A percentile compares a stretch with the other conserved stretches of the same genome.
Evolutionary conservation across 257 asterid species (phyloP).

Genomic region (Solanum gandarillasii): DNA sequence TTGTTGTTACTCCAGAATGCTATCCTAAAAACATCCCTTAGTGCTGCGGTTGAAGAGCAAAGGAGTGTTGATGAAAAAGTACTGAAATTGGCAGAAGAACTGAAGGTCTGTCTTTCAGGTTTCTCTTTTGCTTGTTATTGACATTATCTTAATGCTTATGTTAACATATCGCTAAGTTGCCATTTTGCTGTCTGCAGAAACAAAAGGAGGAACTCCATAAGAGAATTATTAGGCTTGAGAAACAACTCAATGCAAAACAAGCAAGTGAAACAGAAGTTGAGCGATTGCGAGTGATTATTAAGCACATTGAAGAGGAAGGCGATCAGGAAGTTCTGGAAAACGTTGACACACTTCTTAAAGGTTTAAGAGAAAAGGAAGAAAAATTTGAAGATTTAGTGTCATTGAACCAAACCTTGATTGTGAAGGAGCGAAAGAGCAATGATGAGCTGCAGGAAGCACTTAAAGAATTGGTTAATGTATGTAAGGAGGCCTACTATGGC

Average conservation of each 20-base stretch:
- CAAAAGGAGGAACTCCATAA: conserved; percentile 68
- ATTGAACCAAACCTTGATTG: conserved; percentile 53
- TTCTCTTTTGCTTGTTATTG: neutral
- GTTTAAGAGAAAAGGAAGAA: conserved; percentile 69
- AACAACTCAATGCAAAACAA: conserved; percentile 65
- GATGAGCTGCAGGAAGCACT: conserved; percentile 92
- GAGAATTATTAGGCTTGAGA: conserved; percentile 56
- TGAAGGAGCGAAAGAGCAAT: conserved; percentile 68
- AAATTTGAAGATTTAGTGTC: conserved; percentile 51
- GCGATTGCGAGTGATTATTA: conserved; percentile 60
- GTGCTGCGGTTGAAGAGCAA: conserved; percentile 65
- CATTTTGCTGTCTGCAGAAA: conserved; percentile 43
- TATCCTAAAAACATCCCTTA: conserved; percentile 47
- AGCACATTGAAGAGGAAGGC: conserved; percentile 61
- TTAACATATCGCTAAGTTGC: conserved; percentile 3
- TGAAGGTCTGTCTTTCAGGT: conserved; percentile 44
- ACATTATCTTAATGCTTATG: conserved; percentile 2
- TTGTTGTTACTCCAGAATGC: conserved; percentile 47
- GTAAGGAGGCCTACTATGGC: conserved; percentile 2
- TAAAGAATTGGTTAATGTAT: conserved; percentile 79
- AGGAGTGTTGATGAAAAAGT: conserved; percentile 60
- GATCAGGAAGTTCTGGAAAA: conserved; percentile 49
- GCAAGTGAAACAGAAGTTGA: conserved; percentile 70
- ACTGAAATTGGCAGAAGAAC: conserved; percentile 73
- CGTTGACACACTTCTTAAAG: conserved; percentile 41